Evolutionary conservation across 1,284 basidiomycete genomes (phyloP).

Genomic region (Mixia osmundae): DNA sequence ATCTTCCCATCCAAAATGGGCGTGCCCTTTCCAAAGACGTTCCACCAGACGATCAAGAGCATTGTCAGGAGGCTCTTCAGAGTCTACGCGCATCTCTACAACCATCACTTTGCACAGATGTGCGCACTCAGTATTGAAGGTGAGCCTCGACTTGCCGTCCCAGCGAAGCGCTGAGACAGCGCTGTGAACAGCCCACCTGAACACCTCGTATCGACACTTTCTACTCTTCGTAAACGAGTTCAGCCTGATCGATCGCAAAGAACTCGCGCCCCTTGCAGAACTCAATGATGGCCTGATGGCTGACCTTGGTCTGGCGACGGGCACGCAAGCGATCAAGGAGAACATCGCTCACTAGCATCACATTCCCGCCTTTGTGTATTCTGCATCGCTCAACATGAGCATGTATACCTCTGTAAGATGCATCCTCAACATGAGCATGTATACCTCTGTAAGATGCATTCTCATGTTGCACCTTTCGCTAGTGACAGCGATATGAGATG

Average conservation of each 20-base stretch:
- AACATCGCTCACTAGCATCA: too few relatives aligned
- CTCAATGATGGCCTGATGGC: slow-evolving; percentile 77
- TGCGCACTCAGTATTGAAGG: slow-evolving; percentile 96
- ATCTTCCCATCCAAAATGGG: slow-evolving; percentile 91
- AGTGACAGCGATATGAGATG: too few relatives aligned
- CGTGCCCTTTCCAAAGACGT: slow-evolving; percentile 79
- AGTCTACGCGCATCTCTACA: slow-evolving; percentile 96
- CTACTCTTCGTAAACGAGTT: slow-evolving; percentile 96
- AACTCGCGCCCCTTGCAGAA: slow-evolving; percentile 84
- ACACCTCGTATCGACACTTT: slow-evolving; percentile 97
- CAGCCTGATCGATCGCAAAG: slow-evolving; percentile 88
- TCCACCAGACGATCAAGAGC: slow-evolving; percentile 71
- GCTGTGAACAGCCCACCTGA: slow-evolving; percentile 54
- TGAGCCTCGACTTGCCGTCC: slow-evolving; percentile 23
- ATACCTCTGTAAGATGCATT: too few relatives aligned
- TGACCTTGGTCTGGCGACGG: slow-evolving; percentile 10
- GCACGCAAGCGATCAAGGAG: not conserved
- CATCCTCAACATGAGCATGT: too few relatives aligned
- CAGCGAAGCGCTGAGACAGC: slow-evolving; percentile 1
- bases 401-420: too few relatives aligned
- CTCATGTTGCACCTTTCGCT: not conserved
- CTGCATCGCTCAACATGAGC: not conserved
- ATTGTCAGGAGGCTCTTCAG: slow-evolving; percentile 83
- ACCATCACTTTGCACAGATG: slow-evolving; percentile 97
- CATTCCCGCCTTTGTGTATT: not conserved